Evolutionary conservation across 306 rosid genomes (phyloP), one percentile per base, ranked within the genome.

Genomic region (Styphnolobium japonicum): DNA sequence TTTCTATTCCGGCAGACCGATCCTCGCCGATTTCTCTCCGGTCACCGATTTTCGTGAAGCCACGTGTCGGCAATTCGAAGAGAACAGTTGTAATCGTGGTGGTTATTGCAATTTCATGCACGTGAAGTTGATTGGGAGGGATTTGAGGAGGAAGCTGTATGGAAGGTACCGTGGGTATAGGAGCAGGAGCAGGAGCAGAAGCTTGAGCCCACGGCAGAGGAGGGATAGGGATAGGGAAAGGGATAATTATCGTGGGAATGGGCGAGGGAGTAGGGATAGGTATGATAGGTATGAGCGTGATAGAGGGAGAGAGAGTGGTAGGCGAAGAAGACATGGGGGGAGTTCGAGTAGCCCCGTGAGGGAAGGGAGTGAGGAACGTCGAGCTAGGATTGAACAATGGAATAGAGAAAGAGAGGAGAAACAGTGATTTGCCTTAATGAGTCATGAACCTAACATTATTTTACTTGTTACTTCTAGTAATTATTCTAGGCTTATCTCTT

Each of bases 61-160:
- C 8, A 88, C 97, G 15, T 92, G 97, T 34, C 84, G 97, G 10
- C 97, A 90, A 25, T 89, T 83, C 5, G 97, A 89, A 78, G 97
- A 92, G 81, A 88, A 90, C 23, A 86, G 78, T 5, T 92, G 97
- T 67, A 92, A 90, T 55, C 91, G 92, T 9, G 93, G 97, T 46
- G 93, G 93, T 18, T 89, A 91, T 57, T 89, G 96, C 69, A 91
- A 91, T 45, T 92, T 92, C 75, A 92, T 92, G 97, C 97, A 89
- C 25, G 91, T 89, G 0, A 91, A 91, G 82, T 39, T 82, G 68
- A 91, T 91, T 19, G 93, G 96, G 0, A 80, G 87, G 67, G 96
- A 91, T 2, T 80, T 91, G 46, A 81, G 96, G 60, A 60, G 93
- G 71, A 83, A 82, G 49, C 83, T 91, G 21, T 91, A 84, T 3